Conservation (phyloP, 1,284 basidiomycete genomes). For the Microbotryum intermedium region DNA sequence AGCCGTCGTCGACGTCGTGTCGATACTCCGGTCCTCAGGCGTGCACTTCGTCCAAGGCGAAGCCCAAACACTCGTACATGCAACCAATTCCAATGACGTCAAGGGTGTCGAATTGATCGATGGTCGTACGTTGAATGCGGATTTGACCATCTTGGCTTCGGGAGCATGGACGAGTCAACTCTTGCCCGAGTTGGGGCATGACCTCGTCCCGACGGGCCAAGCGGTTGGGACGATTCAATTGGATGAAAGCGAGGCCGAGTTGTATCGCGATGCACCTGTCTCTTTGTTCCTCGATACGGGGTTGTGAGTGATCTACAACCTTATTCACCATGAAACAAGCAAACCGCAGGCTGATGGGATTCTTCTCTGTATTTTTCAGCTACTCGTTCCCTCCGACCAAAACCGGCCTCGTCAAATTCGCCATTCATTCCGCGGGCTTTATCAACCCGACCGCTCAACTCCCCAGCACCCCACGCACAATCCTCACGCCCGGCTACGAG, state of each 20-base stretch:
- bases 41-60: slow-evolving; percentile 15
- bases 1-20: slow-evolving; percentile 12
- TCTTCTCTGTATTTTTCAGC: neutral
- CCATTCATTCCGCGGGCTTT: slow-evolving; percentile 27
- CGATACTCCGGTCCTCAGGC: slow-evolving; percentile 4
- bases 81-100: slow-evolving; percentile 1
- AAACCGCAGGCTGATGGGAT: too few species aligned
- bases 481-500: slow-evolving; percentile 13
- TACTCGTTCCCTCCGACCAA: slow-evolving; percentile 20
- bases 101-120: slow-evolving; percentile 2
- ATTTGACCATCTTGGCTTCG: slow-evolving; percentile 9
- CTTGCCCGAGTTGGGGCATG: slow-evolving; percentile 15
- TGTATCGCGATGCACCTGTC: slow-evolving; percentile 19
- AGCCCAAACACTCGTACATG: slow-evolving; percentile 8
- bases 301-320: slow-evolving; percentile 8
- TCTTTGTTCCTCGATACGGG: slow-evolving; percentile 21
- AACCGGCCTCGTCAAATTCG: slow-evolving; percentile 7
- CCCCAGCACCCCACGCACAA: slow-evolving; percentile 21
- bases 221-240: slow-evolving; percentile 19
- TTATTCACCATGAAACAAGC: neutral
- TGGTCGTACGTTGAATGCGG: slow-evolving; percentile 8
- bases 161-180: slow-evolving; percentile 21
- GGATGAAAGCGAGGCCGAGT: slow-evolving; percentile 3
- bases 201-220: slow-evolving; percentile 23
- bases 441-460: slow-evolving; percentile 8